A percentile compares a stretch with the other conserved stretches of the same genome.
These are phyloP conservation scores for Sphagnum contortum DNA, from an alignment of 225 moss, liverwort and hornwort species.

Conservation along the genomic window DNA sequence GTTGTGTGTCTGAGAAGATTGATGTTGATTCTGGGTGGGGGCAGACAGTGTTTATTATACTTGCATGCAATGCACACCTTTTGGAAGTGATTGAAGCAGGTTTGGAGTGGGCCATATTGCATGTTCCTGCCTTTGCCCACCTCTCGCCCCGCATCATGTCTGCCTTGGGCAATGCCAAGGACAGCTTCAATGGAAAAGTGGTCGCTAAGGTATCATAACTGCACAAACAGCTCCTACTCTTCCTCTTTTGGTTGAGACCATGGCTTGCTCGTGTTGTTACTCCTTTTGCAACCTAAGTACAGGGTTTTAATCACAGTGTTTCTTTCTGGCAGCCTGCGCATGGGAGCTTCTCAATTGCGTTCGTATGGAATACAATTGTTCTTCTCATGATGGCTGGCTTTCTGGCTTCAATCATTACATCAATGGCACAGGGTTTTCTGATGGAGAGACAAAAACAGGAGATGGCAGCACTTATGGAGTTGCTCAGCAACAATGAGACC, in stretches of 20 bases:
- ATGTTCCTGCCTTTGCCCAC: conserved; percentile 57
- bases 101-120: conserved; percentile 59
- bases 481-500: conserved; percentile 13
- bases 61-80: conserved; percentile 82
- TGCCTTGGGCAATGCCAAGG: conserved; percentile 56
- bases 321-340: conserved; percentile 6
- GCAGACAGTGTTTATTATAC: conserved; percentile 74
- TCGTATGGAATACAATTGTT: conserved; percentile 71
- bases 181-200: conserved; percentile 43
- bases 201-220: conserved; percentile 19
- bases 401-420: conserved; percentile 70
- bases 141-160: conserved; percentile 59
- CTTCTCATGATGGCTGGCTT: conserved; percentile 84
- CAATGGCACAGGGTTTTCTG: conserved; percentile 69
- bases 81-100: conserved; percentile 52
- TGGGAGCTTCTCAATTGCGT: conserved; percentile 27
- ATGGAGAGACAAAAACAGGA: conserved; percentile 65
- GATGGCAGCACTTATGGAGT: conserved; percentile 22
- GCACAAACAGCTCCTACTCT: too few relatives aligned
- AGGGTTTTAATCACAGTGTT: too few relatives aligned
- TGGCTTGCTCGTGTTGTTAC: not conserved
- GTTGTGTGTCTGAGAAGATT: not conserved
- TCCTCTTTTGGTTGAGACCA: not conserved
- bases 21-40: not conserved
- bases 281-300: too few relatives aligned